A percentile compares a stretch with the other conserved stretches of the same genome.
phyloP scores from a whole-genome alignment of 2,329 filamentous ascomycete genomes.

The Fusarium cicatricum region DNA sequence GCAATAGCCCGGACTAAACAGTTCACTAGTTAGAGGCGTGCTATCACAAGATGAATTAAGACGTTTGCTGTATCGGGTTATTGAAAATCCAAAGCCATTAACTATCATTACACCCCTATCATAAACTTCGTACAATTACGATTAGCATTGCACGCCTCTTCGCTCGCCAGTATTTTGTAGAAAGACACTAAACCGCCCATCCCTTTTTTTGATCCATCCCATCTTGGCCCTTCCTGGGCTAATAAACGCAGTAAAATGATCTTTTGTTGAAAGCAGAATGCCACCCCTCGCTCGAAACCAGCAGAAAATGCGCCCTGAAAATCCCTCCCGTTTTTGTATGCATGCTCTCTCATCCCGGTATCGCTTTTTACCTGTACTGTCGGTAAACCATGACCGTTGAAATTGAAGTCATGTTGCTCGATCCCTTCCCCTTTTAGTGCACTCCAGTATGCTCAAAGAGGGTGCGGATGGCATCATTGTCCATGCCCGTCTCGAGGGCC shows the following conservation, averaged over 20 bases:
- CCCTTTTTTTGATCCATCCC: slow-evolving; percentile 14
- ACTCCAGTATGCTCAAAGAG: slow-evolving; percentile 44
- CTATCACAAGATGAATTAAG: too few species aligned
- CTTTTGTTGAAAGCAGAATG: slow-evolving; percentile 27
- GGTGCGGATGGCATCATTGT: slow-evolving; percentile 38
- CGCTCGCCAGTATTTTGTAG: slow-evolving; percentile 18
- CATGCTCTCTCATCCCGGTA: slow-evolving; percentile 10
- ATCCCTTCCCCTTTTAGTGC: slow-evolving; percentile 26
- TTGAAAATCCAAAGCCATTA: slow-evolving; percentile 27
- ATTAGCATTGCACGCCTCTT: neutral
- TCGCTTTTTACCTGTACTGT: slow-evolving; percentile 22
- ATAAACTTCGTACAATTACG: neutral
- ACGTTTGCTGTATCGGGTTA: neutral
- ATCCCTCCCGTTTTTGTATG: slow-evolving; percentile 8
- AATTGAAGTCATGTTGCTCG: slow-evolving; percentile 8
- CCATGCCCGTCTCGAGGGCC: slow-evolving; percentile 44
- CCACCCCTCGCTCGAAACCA: slow-evolving; percentile 24
- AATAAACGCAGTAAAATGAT: slow-evolving; percentile 10
- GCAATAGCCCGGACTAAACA: neutral
- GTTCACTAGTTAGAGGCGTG: neutral
- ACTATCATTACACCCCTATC: slow-evolving; percentile 3
- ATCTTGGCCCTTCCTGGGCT: slow-evolving; percentile 28
- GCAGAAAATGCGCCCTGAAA: slow-evolving; percentile 28
- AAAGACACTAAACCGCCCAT: slow-evolving; percentile 17
- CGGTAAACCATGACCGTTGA: slow-evolving; percentile 12